A percentile compares a stretch with the other conserved stretches of the same genome.
These are phyloP conservation scores for Cordyceps farinosa DNA, from an alignment of 2,329 filamentous ascomycete species.

Conservation along the genomic window DNA sequence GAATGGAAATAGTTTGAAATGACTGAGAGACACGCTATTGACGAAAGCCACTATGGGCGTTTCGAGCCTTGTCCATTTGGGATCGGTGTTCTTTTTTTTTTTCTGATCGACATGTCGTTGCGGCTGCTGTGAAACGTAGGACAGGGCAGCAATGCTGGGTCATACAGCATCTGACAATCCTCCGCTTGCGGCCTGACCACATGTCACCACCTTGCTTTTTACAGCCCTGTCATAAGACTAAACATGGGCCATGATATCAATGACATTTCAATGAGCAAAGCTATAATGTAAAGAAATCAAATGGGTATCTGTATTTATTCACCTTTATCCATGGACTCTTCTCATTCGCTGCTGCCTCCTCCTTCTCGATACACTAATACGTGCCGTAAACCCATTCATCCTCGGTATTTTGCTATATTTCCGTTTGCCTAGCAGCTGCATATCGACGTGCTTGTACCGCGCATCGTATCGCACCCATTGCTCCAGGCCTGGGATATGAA, in stretches of 20 bases:
- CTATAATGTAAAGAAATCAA: constrained; percentile 3
- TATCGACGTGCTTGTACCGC: constrained; percentile 49
- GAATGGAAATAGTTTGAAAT: not conserved
- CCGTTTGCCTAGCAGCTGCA: constrained; percentile 31
- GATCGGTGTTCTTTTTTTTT: not conserved
- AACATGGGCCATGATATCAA: not conserved
- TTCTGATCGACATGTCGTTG: not conserved
- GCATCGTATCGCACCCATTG: constrained; percentile 48
- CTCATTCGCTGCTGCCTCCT: not conserved
- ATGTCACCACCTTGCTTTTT: not conserved
- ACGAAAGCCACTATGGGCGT: not conserved
- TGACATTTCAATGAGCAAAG: not conserved
- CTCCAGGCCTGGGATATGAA: constrained; percentile 44
- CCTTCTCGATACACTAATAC: constrained; percentile 2
- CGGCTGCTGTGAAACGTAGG: not conserved
- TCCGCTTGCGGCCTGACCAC: not conserved
- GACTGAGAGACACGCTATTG: not conserved
- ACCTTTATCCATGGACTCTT: not conserved
- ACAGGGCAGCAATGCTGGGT: not conserved
- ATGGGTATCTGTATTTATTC: constrained; percentile 8
- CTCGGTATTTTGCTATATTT: not conserved
- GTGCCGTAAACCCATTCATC: not conserved
- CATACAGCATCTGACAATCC: not conserved
- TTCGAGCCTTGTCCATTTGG: not conserved
- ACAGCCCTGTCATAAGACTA: not conserved